Conservation (phyloP, 176 grass and related monocot species). For the Avena eriantha region DNA sequence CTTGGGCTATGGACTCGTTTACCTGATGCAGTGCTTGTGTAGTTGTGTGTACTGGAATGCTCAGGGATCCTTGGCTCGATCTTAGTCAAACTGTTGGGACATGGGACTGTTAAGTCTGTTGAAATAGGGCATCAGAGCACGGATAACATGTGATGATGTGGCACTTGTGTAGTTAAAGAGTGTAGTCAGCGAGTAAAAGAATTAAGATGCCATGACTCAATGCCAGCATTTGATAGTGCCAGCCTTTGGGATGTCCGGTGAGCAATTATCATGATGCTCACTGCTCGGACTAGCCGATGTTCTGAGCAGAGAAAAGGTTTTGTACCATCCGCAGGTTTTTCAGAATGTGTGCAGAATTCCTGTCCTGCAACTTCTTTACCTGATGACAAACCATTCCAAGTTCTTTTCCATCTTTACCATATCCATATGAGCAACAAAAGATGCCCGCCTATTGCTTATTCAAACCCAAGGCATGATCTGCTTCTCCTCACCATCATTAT, state of each 20-base stretch:
- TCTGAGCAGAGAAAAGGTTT: neutral
- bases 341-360: neutral
- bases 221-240: neutral
- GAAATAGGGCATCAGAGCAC: neutral
- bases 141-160: neutral
- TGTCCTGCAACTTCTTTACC: neutral
- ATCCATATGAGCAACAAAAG: neutral
- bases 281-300: neutral
- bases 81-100: neutral
- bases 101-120: neutral
- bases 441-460: rapidly evolving
- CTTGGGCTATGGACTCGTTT: neutral
- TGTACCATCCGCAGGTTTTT: neutral
- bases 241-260: neutral
- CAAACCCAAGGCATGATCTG: neutral
- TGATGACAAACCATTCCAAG: neutral
- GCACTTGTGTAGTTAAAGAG: neutral
- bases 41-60: neutral
- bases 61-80: neutral
- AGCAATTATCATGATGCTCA: neutral
- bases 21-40: neutral
- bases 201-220: neutral
- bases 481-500: neutral
- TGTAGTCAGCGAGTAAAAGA: neutral
- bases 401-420: neutral